Percentiles rank a stretch among this genome's conserved stretches.
These are phyloP conservation scores for Sindora glabra DNA, from an alignment of 306 rosid genomes.

Conservation along the genomic window DNA sequence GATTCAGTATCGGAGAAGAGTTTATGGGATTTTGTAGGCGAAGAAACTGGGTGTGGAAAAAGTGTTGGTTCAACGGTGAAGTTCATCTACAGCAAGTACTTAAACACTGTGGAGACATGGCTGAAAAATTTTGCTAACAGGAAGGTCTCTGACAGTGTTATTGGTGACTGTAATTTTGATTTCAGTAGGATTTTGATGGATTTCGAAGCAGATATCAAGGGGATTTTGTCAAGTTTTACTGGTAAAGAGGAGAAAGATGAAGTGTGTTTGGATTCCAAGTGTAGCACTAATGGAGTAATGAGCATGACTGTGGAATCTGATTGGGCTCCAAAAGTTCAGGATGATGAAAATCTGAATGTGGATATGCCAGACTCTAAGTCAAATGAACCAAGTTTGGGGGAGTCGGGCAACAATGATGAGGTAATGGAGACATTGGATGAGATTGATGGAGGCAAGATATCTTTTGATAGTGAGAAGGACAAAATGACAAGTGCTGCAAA, in stretches of 20 bases:
- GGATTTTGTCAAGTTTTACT: conserved; percentile 12
- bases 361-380: neutral
- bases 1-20: conserved; percentile 23
- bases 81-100: conserved; percentile 44
- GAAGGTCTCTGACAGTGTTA: conserved; percentile 30
- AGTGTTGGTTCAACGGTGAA: conserved; percentile 37
- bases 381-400: neutral
- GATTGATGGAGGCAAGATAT: neutral
- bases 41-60: conserved; percentile 48
- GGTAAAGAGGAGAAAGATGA: conserved; percentile 17
- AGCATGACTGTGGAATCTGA: neutral
- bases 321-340: conserved; percentile 5
- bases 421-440: neutral
- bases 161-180: conserved; percentile 26
- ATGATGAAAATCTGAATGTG: conserved; percentile 12
- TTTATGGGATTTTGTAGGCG: conserved; percentile 58
- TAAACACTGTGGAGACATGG: conserved; percentile 44
- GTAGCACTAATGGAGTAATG: conserved; percentile 18
- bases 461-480: neutral
- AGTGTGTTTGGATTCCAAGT: neutral
- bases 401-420: conserved; percentile 6
- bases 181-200: conserved; percentile 42
- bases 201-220: conserved; percentile 30
- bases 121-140: conserved; percentile 22
- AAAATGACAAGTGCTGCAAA: neutral